A percentile compares a stretch with the other conserved stretches of the same genome.
Evolutionary conservation across 768 basidiomycete species (phyloP).

Genomic region (Mrakia hoshinonis): DNA sequence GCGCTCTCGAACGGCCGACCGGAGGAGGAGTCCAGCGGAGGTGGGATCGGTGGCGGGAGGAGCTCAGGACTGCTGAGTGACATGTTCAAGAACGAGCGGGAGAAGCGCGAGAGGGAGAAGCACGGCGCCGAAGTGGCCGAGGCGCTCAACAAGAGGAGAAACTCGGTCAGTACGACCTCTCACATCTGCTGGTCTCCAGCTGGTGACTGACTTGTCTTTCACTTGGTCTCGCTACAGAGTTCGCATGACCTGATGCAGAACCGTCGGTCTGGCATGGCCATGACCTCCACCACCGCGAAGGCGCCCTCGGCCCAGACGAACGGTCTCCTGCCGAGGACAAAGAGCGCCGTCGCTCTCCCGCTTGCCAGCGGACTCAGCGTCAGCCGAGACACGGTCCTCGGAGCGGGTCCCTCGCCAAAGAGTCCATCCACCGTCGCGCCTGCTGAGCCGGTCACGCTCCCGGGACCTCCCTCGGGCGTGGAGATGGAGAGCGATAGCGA

Average conservation of each 20-base stretch:
- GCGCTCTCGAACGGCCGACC: not conserved
- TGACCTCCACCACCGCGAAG: not conserved
- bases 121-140: not conserved
- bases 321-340: slow-evolving; percentile 10
- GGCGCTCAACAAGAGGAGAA: not conserved
- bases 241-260: slow-evolving; percentile 11
- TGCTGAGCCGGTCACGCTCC: not conserved
- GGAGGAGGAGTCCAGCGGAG: not conserved
- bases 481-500: slow-evolving; percentile 27
- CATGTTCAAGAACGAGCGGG: slow-evolving; percentile 29
- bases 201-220: not conserved
- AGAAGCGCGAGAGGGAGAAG: slow-evolving; percentile 22
- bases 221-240: not conserved
- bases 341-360: slow-evolving; percentile 25
- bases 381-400: slow-evolving; percentile 7
- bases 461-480: not conserved
- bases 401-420: not conserved
- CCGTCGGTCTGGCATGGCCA: not conserved
- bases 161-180: not conserved
- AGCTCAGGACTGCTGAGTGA: slow-evolving; percentile 30
- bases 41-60: slow-evolving; percentile 22
- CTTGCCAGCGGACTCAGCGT: slow-evolving; percentile 20
- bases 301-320: not conserved
- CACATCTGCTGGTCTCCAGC: not conserved
- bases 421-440: not conserved